These are phyloP conservation scores for Nemania bipapillata DNA, from an alignment of 2,329 filamentous ascomycete genomes.

Conservation along the genomic window DNA sequence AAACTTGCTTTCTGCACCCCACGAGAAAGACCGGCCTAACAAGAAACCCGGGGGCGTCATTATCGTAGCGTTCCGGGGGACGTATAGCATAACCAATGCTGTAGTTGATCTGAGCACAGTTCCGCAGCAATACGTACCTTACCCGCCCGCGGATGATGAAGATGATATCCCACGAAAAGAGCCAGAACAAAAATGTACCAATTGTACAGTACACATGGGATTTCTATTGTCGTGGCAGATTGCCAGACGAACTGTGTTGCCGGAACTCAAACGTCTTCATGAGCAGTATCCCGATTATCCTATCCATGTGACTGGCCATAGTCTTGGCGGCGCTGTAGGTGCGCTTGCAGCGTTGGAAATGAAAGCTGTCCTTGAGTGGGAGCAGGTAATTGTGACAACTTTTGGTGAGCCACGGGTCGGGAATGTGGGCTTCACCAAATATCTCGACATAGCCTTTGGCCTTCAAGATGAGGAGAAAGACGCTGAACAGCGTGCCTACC, in stretches of 20 bases:
- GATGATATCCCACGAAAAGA: slow-evolving; percentile 51
- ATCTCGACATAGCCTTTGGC: slow-evolving; percentile 65
- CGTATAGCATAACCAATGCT: slow-evolving; percentile 92
- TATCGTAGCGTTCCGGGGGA: slow-evolving; percentile 90
- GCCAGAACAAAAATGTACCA: slow-evolving; percentile 71
- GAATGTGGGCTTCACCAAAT: slow-evolving; percentile 66
- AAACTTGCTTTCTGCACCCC: not conserved
- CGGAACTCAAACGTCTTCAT: slow-evolving; percentile 69
- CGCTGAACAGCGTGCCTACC: slow-evolving; percentile 63
- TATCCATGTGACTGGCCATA: slow-evolving; percentile 86
- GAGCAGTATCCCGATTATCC: slow-evolving; percentile 74
- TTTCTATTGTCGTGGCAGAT: slow-evolving; percentile 87
- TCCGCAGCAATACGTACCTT: slow-evolving; percentile 90
- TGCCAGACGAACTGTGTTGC: slow-evolving; percentile 75
- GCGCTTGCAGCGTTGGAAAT: slow-evolving; percentile 87
- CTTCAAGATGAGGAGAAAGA: slow-evolving; percentile 52
- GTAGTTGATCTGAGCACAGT: slow-evolving; percentile 89
- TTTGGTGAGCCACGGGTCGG: slow-evolving; percentile 86
- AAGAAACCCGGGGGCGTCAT: slow-evolving; percentile 60
- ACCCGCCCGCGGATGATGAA: slow-evolving; percentile 68
- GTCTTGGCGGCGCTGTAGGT: slow-evolving; percentile 90
- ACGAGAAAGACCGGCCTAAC: slow-evolving; percentile 17
- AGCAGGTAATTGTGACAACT: slow-evolving; percentile 81
- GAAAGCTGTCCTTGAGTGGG: slow-evolving; percentile 75
- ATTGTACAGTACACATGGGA: slow-evolving; percentile 92